These are phyloP conservation scores for Penicillium crystallinum DNA, from an alignment of 495 filamentous ascomycete species.

Conservation along the genomic window DNA sequence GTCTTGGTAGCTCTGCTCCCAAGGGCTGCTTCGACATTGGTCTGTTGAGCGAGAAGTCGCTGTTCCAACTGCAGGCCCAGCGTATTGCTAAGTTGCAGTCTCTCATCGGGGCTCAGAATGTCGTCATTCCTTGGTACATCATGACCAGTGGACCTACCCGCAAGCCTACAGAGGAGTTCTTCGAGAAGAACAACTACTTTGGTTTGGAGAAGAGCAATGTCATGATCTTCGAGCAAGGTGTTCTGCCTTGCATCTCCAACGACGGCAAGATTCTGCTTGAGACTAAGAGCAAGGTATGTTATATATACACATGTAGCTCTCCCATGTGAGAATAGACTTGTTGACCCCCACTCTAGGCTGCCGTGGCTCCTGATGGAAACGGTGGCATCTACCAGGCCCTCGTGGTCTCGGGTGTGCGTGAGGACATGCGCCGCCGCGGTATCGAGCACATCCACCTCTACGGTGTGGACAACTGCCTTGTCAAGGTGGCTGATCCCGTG, in stretches of 20 bases:
- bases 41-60: constrained; percentile 81
- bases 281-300: constrained; percentile 70
- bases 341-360: constrained; percentile 49
- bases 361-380: constrained; percentile 97
- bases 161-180: constrained; percentile 86
- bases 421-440: constrained; percentile 81
- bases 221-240: constrained; percentile 92
- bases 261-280: constrained; percentile 96
- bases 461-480: constrained; percentile 99
- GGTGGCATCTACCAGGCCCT: constrained; percentile 95
- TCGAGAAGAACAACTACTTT: constrained; percentile 84
- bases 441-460: constrained; percentile 97
- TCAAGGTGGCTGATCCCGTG: constrained; percentile 90
- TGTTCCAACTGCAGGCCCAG: constrained; percentile 97
- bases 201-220: constrained; percentile 82
- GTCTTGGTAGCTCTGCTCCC: constrained; percentile 87
- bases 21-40: constrained; percentile 98
- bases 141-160: constrained; percentile 99
- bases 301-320: background rate
- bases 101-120: constrained; percentile 63
- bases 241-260: constrained; percentile 94
- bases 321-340: background rate
- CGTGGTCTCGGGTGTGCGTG: constrained; percentile 71
- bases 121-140: constrained; percentile 93
- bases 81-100: constrained; percentile 82